Conservation (phyloP, 176 grass and related monocot species). For the Eleusine indica region DNA sequence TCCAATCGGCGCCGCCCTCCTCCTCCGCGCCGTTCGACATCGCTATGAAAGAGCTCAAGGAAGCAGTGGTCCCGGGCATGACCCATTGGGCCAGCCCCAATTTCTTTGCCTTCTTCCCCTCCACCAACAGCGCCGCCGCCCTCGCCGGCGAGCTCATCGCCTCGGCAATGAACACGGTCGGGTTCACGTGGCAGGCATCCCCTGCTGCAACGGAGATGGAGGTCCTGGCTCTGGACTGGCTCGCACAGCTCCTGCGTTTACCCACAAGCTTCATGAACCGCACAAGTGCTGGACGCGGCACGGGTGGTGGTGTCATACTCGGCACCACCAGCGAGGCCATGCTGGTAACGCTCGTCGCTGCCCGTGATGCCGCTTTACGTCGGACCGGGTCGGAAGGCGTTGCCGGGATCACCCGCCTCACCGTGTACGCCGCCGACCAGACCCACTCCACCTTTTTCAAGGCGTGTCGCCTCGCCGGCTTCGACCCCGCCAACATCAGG, state of each 20-base stretch:
- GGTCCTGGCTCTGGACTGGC: constrained; percentile 62
- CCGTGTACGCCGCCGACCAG: constrained; percentile 58
- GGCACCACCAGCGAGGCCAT: constrained; percentile 57
- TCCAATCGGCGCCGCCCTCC: not conserved
- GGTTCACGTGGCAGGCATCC: constrained; percentile 60
- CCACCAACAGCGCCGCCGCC: constrained; percentile 58
- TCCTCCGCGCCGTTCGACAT: constrained; percentile 37
- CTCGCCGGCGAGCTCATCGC: constrained; percentile 62
- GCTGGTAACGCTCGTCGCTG: constrained; percentile 52
- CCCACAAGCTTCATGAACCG: constrained; percentile 41
- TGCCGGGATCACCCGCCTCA: not conserved
- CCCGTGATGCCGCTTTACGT: constrained; percentile 40
- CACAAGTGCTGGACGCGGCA: not conserved
- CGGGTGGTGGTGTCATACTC: constrained; percentile 46
- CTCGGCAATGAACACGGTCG: constrained; percentile 64
- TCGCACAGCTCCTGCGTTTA: constrained; percentile 43
- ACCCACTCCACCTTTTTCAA: constrained; percentile 63
- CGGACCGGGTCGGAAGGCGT: not conserved
- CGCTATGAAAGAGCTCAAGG: constrained; percentile 35
- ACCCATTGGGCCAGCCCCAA: constrained; percentile 69
- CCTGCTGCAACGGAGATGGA: constrained; percentile 56
- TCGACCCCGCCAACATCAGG: constrained; percentile 39
- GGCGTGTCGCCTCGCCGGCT: constrained; percentile 54
- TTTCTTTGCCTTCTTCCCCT: constrained; percentile 67
- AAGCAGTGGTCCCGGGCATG: constrained; percentile 47